phyloP scores from a whole-genome alignment of 306 rosid species.

The Pueraria montana region DNA sequence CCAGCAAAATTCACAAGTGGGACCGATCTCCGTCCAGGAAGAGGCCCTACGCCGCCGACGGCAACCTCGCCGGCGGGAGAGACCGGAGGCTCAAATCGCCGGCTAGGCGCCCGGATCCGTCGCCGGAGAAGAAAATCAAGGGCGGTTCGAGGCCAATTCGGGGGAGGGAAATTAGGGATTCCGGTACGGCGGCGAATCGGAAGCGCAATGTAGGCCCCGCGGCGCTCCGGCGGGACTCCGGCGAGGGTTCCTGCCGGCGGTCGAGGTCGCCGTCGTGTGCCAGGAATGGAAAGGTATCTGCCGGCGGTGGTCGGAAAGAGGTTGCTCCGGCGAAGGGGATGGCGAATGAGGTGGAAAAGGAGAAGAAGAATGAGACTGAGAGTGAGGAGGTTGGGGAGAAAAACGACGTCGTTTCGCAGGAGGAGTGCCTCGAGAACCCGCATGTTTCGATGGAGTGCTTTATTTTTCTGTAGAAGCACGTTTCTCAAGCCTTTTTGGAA shows the following conservation, averaged over 20 bases:
- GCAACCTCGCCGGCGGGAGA: conserved; percentile 47
- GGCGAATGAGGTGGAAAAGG: conserved; percentile 16
- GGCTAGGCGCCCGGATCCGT: conserved; percentile 56
- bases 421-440: conserved; percentile 80
- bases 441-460: conserved; percentile 92
- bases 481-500: conserved; percentile 29
- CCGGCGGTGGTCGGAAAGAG: conserved; percentile 49
- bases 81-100: conserved; percentile 57
- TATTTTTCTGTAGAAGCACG: conserved; percentile 79
- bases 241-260: conserved; percentile 64
- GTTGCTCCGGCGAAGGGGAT: conserved; percentile 34
- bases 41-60: conserved; percentile 59
- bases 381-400: conserved; percentile 44
- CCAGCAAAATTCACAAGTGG: conserved; percentile 62
- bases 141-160: conserved; percentile 50
- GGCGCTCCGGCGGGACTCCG: conserved; percentile 58
- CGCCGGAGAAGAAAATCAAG: conserved; percentile 63
- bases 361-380: conserved; percentile 15
- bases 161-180: conserved; percentile 66
- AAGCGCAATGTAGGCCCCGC: conserved; percentile 49
- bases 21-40: conserved; percentile 61
- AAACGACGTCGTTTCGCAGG: conserved; percentile 51
- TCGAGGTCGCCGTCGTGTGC: conserved; percentile 86
- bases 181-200: conserved; percentile 54
- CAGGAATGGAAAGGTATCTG: conserved; percentile 41